Conservation (phyloP, 495 filamentous ascomycete species). For the Pseudotulostoma volvatum region DNA sequence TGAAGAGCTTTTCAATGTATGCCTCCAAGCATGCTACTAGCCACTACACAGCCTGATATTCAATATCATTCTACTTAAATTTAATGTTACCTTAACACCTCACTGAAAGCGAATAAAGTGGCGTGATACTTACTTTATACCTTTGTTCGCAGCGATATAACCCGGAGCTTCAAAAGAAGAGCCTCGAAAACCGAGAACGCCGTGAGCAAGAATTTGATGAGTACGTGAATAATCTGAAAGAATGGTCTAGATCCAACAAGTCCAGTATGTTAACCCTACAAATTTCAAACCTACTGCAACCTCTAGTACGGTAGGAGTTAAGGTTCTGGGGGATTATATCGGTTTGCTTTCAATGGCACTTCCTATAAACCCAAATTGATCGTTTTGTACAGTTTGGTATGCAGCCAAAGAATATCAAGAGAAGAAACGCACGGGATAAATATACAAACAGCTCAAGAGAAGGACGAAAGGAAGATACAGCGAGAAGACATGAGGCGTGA, state of each 20-base stretch:
- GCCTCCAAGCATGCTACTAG: constrained; percentile 3
- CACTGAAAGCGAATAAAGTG: too few relatives aligned
- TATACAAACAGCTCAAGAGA: constrained; percentile 35
- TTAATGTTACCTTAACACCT: background rate
- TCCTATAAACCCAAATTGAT: constrained; percentile 6
- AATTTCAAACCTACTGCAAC: constrained; percentile 5
- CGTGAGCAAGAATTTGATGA: constrained; percentile 73
- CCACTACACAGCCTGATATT: too few relatives aligned
- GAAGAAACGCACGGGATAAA: constrained; percentile 18
- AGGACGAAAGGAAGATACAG: constrained; percentile 34
- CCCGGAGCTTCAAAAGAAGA: constrained; percentile 75
- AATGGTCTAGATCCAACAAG: constrained; percentile 81
- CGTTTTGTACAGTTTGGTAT: constrained; percentile 45
- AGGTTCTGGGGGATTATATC: background rate
- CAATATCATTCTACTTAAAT: background rate
- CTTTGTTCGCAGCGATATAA: constrained; percentile 74
- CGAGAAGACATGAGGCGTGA: constrained; percentile 44
- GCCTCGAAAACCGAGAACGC: constrained; percentile 54
- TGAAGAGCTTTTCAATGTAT: constrained; percentile 68
- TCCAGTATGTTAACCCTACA: constrained; percentile 39
- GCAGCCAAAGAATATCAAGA: constrained; percentile 52
- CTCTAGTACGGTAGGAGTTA: background rate
- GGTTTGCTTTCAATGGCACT: constrained; percentile 6
- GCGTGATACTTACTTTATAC: too few relatives aligned
- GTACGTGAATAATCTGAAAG: constrained; percentile 67